Percentiles rank a stretch among this genome's conserved stretches.
phyloP scores from a whole-genome alignment of 192 early-diverging fungal species.

The Backusella luteola region DNA sequence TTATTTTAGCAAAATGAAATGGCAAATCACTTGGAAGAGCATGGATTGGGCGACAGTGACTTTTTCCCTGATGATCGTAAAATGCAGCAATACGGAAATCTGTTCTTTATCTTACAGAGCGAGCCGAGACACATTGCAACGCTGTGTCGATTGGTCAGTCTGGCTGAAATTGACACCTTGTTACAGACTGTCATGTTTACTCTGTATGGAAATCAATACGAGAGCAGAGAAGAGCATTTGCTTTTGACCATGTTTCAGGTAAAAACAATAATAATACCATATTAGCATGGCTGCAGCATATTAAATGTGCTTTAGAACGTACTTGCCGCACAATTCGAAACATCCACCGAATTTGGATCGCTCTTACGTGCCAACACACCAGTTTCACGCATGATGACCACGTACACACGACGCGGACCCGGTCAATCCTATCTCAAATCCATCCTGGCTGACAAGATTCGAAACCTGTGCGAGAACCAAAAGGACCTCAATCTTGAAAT shows the following conservation, averaged over 20 bases:
- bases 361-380: slow-evolving; percentile 98
- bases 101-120: slow-evolving; percentile 89
- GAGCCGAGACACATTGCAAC: slow-evolving; percentile 91
- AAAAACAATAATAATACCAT: neutral
- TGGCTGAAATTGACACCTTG: slow-evolving; percentile 91
- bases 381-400: slow-evolving; percentile 98
- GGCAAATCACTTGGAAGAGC: slow-evolving; percentile 70
- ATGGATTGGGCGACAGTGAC: slow-evolving; percentile 34
- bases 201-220: slow-evolving; percentile 95
- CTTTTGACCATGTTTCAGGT: slow-evolving; percentile 96
- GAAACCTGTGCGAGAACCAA: slow-evolving; percentile 73
- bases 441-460: slow-evolving; percentile 78
- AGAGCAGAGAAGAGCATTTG: slow-evolving; percentile 93
- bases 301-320: slow-evolving; percentile 49
- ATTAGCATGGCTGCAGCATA: neutral
- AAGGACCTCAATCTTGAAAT: slow-evolving; percentile 87
- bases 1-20: slow-evolving; percentile 72
- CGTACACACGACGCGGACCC: slow-evolving; percentile 90
- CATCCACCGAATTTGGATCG: slow-evolving; percentile 84
- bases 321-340: slow-evolving; percentile 89
- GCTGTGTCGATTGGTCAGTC: slow-evolving; percentile 77
- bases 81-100: slow-evolving; percentile 85
- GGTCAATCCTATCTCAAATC: slow-evolving; percentile 93
- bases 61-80: slow-evolving; percentile 79
- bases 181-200: slow-evolving; percentile 97